Percentiles rank a stretch among this genome's conserved stretches.
Conservation (phyloP, 805 yeast species). For the Cyberlindnera mycetangii region DNA sequence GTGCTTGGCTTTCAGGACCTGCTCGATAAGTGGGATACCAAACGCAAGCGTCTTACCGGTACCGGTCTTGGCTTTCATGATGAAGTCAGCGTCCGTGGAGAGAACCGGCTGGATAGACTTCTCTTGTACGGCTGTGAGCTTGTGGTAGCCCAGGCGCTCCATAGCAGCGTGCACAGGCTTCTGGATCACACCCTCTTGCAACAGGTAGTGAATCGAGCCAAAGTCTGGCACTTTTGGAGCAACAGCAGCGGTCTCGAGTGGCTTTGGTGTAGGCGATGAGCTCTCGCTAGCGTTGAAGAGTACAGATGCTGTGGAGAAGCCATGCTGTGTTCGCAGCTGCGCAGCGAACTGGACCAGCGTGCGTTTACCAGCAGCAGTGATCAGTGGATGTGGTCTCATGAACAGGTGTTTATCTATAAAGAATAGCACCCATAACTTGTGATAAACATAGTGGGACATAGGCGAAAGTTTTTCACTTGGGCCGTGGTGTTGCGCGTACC, state of each 20-base stretch:
- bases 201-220: conserved; percentile 23
- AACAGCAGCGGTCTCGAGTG: conserved; percentile 1
- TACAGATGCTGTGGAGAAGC: conserved; percentile 6
- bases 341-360: conserved; percentile 11
- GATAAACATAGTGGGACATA: too few species aligned
- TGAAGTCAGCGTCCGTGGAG: conserved; percentile 55
- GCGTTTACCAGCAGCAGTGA: conserved; percentile 8
- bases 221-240: conserved; percentile 5
- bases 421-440: too few species aligned
- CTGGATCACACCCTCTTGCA: conserved; percentile 30
- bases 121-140: conserved; percentile 69
- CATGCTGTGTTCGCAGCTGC: conserved; percentile 5
- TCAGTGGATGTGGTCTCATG: conserved; percentile 4
- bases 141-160: conserved; percentile 41
- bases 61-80: conserved; percentile 91
- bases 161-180: conserved; percentile 34
- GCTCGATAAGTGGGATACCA: conserved; percentile 74
- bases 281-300: background rate
- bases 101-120: conserved; percentile 58
- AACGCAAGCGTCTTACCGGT: conserved; percentile 94
- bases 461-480: background rate
- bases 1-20: conserved; percentile 36
- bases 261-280: background rate
- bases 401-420: background rate
- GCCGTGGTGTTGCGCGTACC: too few species aligned